Evolutionary conservation across 2,329 filamentous ascomycete genomes (phyloP).

Genomic region (Pyrenophora tritici-repentis): DNA sequence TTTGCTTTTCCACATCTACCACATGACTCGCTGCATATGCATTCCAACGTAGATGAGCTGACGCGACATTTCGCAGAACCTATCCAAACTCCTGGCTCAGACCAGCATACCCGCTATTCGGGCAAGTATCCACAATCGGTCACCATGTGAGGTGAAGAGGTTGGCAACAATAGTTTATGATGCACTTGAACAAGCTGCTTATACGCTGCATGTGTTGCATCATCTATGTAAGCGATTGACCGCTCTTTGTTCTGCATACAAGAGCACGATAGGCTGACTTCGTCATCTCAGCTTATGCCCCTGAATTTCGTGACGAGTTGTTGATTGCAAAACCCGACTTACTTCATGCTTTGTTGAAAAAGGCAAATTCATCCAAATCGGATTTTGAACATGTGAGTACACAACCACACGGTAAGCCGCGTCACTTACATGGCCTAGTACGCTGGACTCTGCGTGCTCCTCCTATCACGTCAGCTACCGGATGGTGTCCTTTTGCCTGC

Average conservation of each 20-base stretch:
- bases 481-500: slow-evolving; percentile 37
- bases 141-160: slow-evolving; percentile 55
- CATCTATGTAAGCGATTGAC: slow-evolving; percentile 50
- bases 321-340: slow-evolving; percentile 38
- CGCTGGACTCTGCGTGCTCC: slow-evolving; percentile 34
- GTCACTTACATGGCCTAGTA: slow-evolving; percentile 26
- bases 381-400: slow-evolving; percentile 40
- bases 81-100: slow-evolving; percentile 43
- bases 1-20: slow-evolving; percentile 3
- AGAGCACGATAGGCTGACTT: slow-evolving; percentile 18
- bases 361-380: slow-evolving; percentile 36
- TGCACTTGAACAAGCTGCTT: slow-evolving; percentile 57
- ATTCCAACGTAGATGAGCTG: slow-evolving; percentile 22
- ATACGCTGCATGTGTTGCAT: slow-evolving; percentile 57
- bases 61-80: slow-evolving; percentile 37
- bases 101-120: slow-evolving; percentile 46
- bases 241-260: neutral
- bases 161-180: slow-evolving; percentile 53
- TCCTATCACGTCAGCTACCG: slow-evolving; percentile 43
- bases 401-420: neutral
- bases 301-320: slow-evolving; percentile 39
- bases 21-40: slow-evolving; percentile 31
- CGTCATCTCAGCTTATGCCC: slow-evolving; percentile 32
- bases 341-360: slow-evolving; percentile 41
- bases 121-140: slow-evolving; percentile 52